These are phyloP conservation scores for Podosphaera leucotricha DNA, from an alignment of 2,329 filamentous ascomycete genomes.

Conservation along the genomic window DNA sequence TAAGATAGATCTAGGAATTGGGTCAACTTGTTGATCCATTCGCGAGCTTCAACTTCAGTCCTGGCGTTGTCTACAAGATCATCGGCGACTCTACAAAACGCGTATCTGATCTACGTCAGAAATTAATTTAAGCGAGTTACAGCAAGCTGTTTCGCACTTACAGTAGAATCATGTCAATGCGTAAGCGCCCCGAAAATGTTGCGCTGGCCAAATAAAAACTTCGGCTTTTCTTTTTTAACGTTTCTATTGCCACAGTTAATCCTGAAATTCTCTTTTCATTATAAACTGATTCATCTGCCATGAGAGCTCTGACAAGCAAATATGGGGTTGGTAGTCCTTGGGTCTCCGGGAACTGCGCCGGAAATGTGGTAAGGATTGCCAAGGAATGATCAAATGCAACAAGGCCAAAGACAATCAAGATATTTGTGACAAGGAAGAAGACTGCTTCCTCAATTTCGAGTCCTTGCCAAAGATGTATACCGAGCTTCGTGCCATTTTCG, in stretches of 20 bases:
- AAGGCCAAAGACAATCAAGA: constrained; percentile 43
- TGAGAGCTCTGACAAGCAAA: constrained; percentile 27
- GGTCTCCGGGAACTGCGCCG: constrained; percentile 27
- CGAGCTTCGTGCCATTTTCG: constrained; percentile 40
- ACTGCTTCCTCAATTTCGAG: constrained; percentile 52
- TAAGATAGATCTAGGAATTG: constrained; percentile 33
- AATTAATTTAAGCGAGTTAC: not conserved
- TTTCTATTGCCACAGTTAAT: constrained; percentile 31
- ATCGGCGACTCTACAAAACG: constrained; percentile 50
- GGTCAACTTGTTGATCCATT: constrained; percentile 34
- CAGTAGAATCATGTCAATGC: constrained; percentile 43
- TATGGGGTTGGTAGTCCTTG: constrained; percentile 24
- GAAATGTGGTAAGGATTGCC: constrained; percentile 40
- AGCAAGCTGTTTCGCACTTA: constrained; percentile 15
- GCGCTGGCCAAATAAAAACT: constrained; percentile 53
- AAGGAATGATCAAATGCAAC: constrained; percentile 46
- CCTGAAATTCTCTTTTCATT: constrained; percentile 33
- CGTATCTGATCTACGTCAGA: constrained; percentile 26
- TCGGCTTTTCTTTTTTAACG: constrained; percentile 39
- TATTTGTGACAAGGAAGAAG: constrained; percentile 50
- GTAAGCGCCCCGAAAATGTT: constrained; percentile 41
- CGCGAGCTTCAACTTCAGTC: constrained; percentile 25
- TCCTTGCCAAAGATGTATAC: constrained; percentile 34
- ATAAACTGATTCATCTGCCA: constrained; percentile 23
- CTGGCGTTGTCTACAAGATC: constrained; percentile 45